Evolutionary conservation across 345 rosid genomes (phyloP), one percentile per base, ranked within the genome.

Genomic region (Viola odorata): DNA sequence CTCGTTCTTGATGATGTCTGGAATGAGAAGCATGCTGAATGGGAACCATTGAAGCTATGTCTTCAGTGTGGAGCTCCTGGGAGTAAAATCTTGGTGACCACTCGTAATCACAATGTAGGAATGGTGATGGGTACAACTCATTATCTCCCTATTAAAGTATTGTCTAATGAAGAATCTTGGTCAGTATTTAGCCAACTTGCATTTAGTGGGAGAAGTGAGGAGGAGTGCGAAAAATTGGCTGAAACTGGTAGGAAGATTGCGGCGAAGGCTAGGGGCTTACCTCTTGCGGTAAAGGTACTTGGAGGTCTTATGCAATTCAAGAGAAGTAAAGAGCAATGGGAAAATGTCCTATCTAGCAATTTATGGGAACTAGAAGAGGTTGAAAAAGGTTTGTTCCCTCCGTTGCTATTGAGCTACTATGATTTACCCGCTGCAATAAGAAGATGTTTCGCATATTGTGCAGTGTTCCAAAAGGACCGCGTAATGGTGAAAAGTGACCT

Each of bases 1-100:
- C 66, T 69, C 23, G 67, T 69, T 4, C 73, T 69, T 11, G 69
- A 63, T 52, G 63, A 69, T 39, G 69, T 63, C 3, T 69, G 69
- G 69, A 40, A 40, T 4, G 64, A 42, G 14, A 50, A 59, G 48
- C 3, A 12, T 8, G 15, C 5, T 4, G 32, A 53, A 10, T 62
- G 63, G 68, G 61, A 64, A 40, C 39, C 9, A 7, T 8, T 70
- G n/a, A 39, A 10, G 14, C 7, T 3, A 17, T 39, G 37, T n/a
- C 52, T 53, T 51, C 8, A 4, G 9, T 44, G 41, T n/a, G 23
- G 52, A 41, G 50, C 44, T 1, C 10, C 57, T 3, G 57, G 66
- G 11, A 50, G 66, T 17, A 12, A 6, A 32, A 53, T 63, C 12
- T 53, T 63, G 41, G 52, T 63, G 58, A 63, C 67, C 10, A 62